These are phyloP conservation scores for Kluyveromyces dobzhanskii DNA, from an alignment of 805 yeast species.

Conservation along the genomic window DNA sequence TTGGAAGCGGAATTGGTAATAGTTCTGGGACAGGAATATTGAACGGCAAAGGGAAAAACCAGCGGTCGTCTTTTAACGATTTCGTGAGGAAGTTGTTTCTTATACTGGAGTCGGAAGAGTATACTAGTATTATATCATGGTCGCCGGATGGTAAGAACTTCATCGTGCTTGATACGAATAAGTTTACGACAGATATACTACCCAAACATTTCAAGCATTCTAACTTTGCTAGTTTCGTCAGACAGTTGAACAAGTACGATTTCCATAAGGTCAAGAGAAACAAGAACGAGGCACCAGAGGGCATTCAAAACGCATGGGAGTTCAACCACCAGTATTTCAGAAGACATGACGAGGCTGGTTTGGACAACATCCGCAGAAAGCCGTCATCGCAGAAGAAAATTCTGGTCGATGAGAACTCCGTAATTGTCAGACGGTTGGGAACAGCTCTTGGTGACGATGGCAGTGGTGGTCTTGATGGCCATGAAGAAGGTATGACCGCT, in stretches of 20 bases:
- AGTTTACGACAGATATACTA: conserved; percentile 77
- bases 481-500: conserved; percentile 16
- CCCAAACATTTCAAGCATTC: conserved; percentile 93
- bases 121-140: conserved; percentile 76
- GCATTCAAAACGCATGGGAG: conserved; percentile 64
- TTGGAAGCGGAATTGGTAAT: no score
- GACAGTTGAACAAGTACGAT: conserved; percentile 94
- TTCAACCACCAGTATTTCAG: conserved; percentile 86
- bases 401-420: conserved; percentile 15
- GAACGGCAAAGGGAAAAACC: conserved; percentile 1
- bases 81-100: conserved; percentile 71
- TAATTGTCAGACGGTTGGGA: conserved; percentile 20
- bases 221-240: conserved; percentile 89
- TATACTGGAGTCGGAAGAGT: conserved; percentile 79
- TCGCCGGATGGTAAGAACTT: conserved; percentile 77
- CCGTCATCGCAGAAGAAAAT: conserved; percentile 50
- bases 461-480: conserved; percentile 4
- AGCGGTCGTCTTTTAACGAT: conserved; percentile 50
- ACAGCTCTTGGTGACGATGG: conserved; percentile 18
- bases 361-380: conserved; percentile 83
- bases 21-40: not conserved
- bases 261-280: conserved; percentile 88
- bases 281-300: conserved; percentile 36
- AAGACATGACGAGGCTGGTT: conserved; percentile 63
- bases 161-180: conserved; percentile 82